These are phyloP conservation scores for Chlamydomonas incerta DNA, from an alignment of 139 green algal genomes.

Conservation along the genomic window DNA sequence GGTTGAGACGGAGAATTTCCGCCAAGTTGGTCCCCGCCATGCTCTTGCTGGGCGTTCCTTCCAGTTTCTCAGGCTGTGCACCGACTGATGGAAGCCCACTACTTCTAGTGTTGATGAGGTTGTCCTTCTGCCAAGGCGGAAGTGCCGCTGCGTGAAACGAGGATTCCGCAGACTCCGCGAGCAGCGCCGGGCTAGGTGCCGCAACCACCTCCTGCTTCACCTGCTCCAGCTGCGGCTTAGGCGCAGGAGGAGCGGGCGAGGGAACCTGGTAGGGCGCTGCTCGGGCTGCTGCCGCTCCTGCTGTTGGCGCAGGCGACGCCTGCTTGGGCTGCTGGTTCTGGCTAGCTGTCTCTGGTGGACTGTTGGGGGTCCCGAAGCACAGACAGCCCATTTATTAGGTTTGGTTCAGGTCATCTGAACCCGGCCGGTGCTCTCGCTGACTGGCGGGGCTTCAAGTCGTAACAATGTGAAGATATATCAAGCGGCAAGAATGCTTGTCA, in stretches of 20 bases:
- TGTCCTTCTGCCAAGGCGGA: conserved; percentile 27
- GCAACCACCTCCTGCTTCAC: not conserved
- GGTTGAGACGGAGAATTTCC: conserved; percentile 57
- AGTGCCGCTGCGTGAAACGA: conserved; percentile 21
- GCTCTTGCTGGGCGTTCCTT: not conserved
- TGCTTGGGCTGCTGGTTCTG: conserved; percentile 9
- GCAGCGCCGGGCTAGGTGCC: not conserved
- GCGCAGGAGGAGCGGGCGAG: conserved; percentile 2
- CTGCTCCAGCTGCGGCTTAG: not conserved
- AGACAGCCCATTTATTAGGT: conserved; percentile 29
- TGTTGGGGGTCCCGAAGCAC: conserved; percentile 20
- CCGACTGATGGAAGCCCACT: not conserved
- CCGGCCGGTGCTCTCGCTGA: no score
- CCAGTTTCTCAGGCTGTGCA: not conserved
- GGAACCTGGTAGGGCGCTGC: conserved; percentile 22
- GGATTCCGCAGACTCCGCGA: conserved; percentile 1
- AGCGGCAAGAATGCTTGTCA: no score
- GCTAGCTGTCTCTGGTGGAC: conserved; percentile 16
- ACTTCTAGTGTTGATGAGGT: conserved; percentile 9
- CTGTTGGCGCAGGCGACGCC: conserved; percentile 8
- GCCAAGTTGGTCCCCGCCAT: conserved; percentile 36
- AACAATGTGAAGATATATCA: no score
- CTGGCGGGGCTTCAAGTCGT: no score
- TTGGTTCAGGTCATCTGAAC: no score
- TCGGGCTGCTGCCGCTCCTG: conserved; percentile 13